Conservation (phyloP, 345 rosid genomes). For the Pugionium dolabratum region DNA sequence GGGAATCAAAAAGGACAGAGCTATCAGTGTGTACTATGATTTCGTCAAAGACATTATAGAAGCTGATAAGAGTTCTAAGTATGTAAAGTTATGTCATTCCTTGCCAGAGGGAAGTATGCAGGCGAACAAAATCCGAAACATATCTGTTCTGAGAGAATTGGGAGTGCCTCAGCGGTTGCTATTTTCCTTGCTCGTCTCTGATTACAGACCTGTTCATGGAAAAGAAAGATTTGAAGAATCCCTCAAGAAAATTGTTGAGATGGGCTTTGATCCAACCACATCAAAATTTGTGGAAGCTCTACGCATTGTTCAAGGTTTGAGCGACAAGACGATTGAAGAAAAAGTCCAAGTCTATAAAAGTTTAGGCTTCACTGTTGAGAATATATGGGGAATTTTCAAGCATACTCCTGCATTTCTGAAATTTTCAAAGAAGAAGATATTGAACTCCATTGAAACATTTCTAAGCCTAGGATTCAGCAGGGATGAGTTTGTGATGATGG, state of each 20-base stretch:
- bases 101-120: not conserved
- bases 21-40: not conserved
- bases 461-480: conserved; percentile 18
- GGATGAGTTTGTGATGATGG: conserved; percentile 32
- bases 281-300: not conserved
- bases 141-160: conserved; percentile 18
- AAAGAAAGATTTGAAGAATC: not conserved
- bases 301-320: not conserved
- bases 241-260: conserved; percentile 7
- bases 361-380: not conserved
- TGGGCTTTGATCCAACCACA: not conserved
- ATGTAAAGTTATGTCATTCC: not conserved
- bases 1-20: not conserved
- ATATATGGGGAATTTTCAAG: conserved; percentile 14
- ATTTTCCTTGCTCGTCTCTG: not conserved
- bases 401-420: not conserved
- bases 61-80: not conserved
- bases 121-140: conserved; percentile 23
- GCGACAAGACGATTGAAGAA: not conserved
- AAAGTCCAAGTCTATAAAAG: not conserved
- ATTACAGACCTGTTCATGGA: not conserved
- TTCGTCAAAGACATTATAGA: conserved; percentile 9
- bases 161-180: conserved; percentile 33
- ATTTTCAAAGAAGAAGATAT: conserved; percentile 6
- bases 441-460: conserved; percentile 26